Evolutionary conservation across 331 rosid species (phyloP), one percentile per base, ranked within the genome.

Genomic region (Quercus lobata): DNA sequence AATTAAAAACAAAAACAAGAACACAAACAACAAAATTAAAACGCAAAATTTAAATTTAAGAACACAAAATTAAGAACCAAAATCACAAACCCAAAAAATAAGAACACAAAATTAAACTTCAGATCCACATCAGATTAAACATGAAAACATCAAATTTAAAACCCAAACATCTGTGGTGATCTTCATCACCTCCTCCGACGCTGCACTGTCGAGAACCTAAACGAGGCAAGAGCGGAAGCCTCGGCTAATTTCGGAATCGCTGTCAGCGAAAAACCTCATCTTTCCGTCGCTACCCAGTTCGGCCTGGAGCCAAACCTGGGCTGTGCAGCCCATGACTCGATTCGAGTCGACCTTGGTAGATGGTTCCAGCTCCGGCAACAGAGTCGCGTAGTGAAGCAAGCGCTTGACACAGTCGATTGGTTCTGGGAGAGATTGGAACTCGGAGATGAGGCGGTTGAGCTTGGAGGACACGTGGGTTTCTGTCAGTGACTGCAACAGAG

Each of bases 281-380:
- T 85, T 88, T 72, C 99, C 97, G 18, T 83, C 90, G 19, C 25
- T 27, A 49, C 89, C 98, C 49, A 91, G 57, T 52, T 75, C 32
- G 71, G 83, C 96, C 34, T 82, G 91, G 69, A 91, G 82, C 99
- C 99, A 96, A 6, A 96, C 99, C 86, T 79, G 90, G 2, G 99
- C 91, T 1, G 99, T 96, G 72, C 98, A 96, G 1, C 99, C 99
- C 99, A 96, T 96, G 21, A 96, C 97, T 81, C 99, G 91, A 85
- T 91, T 93, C 49, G 84, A 56, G 71, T 91, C 94, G 7, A 87
- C 86, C 71, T 89, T 88, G 5, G 53, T 80, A 4, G 90, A 56
- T 0, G 89, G 91, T 0, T 76, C 85, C 46, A 93, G 35, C 16
- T 74, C 84, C 0, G 89, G 80, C 24, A 84, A 85, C 60, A 82